Evolutionary conservation across 108 stramenopile genomes (phyloP).

Genomic region (Licmophora abbreviata): DNA sequence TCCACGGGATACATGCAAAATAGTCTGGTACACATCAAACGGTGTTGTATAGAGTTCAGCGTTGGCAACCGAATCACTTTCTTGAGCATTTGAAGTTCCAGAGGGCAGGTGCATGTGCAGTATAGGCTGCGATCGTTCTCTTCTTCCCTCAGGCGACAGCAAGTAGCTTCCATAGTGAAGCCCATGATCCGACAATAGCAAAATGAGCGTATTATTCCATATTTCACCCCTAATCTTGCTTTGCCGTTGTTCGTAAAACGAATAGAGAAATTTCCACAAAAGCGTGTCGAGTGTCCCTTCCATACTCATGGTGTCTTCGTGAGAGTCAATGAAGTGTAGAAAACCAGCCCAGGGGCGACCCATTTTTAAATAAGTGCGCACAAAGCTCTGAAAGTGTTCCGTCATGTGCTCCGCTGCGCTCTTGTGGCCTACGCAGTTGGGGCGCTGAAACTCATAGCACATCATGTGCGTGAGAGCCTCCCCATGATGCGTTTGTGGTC

Average conservation of each 20-base stretch:
- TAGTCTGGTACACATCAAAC: constrained; percentile 41
- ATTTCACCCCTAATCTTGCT: neutral
- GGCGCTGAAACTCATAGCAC: constrained; percentile 40
- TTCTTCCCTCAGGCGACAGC: constrained; percentile 15
- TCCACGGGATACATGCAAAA: constrained; percentile 9
- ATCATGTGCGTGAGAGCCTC: constrained; percentile 24
- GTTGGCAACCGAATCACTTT: too few relatives aligned
- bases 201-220: constrained; percentile 25
- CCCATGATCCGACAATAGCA: constrained; percentile 44
- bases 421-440: constrained; percentile 37
- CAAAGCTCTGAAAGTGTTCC: constrained; percentile 23
- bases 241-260: neutral
- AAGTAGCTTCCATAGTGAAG: constrained; percentile 47
- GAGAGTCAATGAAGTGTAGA: constrained; percentile 36
- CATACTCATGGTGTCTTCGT: constrained; percentile 40
- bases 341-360: constrained; percentile 39
- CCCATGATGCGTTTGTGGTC: constrained; percentile 40
- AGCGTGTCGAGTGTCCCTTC: constrained; percentile 19
- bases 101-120: constrained; percentile 25
- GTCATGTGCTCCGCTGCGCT: constrained; percentile 26
- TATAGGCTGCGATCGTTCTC: constrained; percentile 30
- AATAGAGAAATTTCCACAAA: constrained; percentile 17
- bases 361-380: constrained; percentile 15
- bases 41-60: constrained; percentile 23
- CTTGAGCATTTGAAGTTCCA: constrained; percentile 1